A percentile compares a stretch with the other conserved stretches of the same genome.
Evolutionary conservation across 2,329 filamentous ascomycete species (phyloP).

Genomic region (Alternaria conjuncta): DNA sequence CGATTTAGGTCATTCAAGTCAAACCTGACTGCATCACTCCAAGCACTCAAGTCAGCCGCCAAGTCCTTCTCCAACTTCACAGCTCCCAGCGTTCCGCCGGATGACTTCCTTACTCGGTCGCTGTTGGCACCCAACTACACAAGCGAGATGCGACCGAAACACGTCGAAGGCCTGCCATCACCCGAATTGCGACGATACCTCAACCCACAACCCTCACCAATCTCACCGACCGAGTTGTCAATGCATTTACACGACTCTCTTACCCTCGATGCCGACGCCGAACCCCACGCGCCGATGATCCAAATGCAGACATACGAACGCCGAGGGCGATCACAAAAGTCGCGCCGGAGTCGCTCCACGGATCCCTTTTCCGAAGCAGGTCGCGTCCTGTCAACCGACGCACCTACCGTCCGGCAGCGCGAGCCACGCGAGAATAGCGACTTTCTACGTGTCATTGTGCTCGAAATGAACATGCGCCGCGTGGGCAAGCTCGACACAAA

Average conservation of each 20-base stretch:
- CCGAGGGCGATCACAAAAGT: slow-evolving; percentile 37
- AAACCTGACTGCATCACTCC: slow-evolving; percentile 67
- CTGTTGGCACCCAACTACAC: slow-evolving; percentile 65
- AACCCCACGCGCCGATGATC: slow-evolving; percentile 60
- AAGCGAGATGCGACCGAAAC: slow-evolving; percentile 65
- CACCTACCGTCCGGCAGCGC: slow-evolving; percentile 60
- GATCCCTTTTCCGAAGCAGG: slow-evolving; percentile 54
- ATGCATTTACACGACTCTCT: slow-evolving; percentile 49
- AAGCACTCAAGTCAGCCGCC: slow-evolving; percentile 66
- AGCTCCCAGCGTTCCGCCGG: slow-evolving; percentile 59
- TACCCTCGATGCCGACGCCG: slow-evolving; percentile 43
- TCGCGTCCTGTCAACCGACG: slow-evolving; percentile 47
- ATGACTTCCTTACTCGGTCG: slow-evolving; percentile 67
- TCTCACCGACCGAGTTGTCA: slow-evolving; percentile 47
- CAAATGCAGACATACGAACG: slow-evolving; percentile 68
- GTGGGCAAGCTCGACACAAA: slow-evolving; percentile 66
- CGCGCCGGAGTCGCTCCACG: slow-evolving; percentile 28
- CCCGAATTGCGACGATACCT: slow-evolving; percentile 66
- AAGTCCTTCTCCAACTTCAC: slow-evolving; percentile 67
- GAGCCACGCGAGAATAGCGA: slow-evolving; percentile 69
- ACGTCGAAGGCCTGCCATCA: slow-evolving; percentile 60
- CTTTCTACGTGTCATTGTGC: slow-evolving; percentile 68
- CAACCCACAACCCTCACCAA: slow-evolving; percentile 59
- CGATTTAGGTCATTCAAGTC: slow-evolving; percentile 64
- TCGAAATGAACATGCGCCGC: slow-evolving; percentile 73